phyloP scores from a whole-genome alignment of 192 early-diverging fungal genomes.

The Coemansia brasiliensis region DNA sequence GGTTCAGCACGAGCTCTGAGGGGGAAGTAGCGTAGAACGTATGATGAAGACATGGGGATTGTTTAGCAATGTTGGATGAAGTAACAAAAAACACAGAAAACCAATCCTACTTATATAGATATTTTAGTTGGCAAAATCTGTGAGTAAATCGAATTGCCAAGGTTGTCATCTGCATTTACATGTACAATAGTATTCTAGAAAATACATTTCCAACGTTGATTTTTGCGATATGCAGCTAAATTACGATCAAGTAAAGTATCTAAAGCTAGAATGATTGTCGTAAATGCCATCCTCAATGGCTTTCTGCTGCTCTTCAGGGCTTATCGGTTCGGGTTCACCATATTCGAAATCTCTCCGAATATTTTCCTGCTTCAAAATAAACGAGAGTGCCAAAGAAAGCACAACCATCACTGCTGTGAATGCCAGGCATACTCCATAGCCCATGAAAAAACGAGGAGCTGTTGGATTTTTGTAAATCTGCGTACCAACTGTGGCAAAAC shows the following conservation, averaged over 20 bases:
- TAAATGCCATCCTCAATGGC: conserved; percentile 36
- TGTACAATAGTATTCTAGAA: not conserved
- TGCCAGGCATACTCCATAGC: conserved; percentile 51
- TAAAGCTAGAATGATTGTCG: conserved; percentile 50
- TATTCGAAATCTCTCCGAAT: conserved; percentile 23
- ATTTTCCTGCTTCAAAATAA: conserved; percentile 63
- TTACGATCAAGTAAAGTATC: conserved; percentile 27
- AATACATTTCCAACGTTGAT: no score
- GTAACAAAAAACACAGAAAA: not conserved
- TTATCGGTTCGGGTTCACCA: conserved; percentile 23
- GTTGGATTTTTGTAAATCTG: conserved; percentile 71
- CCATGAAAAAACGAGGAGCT: conserved; percentile 58
- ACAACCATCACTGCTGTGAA: conserved; percentile 57
- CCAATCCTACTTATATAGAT: not conserved
- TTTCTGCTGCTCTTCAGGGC: conserved; percentile 36
- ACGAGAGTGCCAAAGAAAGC: conserved; percentile 55
- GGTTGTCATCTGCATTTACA: not conserved
- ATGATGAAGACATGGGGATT: not conserved
- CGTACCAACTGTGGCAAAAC: conserved; percentile 71
- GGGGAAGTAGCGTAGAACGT: conserved; percentile 31
- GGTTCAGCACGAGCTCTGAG: conserved; percentile 29
- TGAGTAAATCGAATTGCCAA: not conserved
- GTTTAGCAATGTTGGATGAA: not conserved
- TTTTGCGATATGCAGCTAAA: no score
- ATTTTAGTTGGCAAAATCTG: not conserved